Evolutionary conservation across 2,329 filamentous ascomycete genomes (phyloP), one percentile per base, ranked within the genome.

Genomic region (Neofusicoccum cordaticola): DNA sequence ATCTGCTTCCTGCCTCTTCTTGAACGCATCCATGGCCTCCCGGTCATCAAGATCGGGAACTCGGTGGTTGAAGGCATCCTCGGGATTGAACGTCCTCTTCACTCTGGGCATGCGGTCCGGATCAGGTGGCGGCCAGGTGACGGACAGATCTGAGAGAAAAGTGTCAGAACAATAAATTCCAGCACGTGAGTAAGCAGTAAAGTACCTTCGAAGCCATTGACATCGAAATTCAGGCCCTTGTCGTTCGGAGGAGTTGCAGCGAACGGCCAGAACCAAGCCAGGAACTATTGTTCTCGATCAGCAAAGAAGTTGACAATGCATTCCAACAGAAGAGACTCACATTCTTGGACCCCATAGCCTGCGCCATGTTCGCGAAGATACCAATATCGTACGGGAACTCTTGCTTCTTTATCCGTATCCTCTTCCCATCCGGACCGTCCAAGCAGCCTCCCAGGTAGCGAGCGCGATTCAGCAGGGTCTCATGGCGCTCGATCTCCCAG

Each of bases 321-420:
- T 52, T 19, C 13, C 15, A 39, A 2, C 17, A 19, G 35, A 12
- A 17, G 12, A n/a, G 19, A 9, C 53, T 11, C 64, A 71, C 70
- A 72, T 91, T 92, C 7, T 73, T 68, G 0, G 86, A 88, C 3
- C 90, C 90, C 89, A 95, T 93, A 15, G 88, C 89, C 72, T 91
- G 88, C 15, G 84, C 83, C 73, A 94, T 82, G 74, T 96, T 96
- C 41, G 79, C 74, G 79, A 86, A 92, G 70, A 95, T 81, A 57
- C 90, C 90, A 50, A 94, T 78, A 71, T 96, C 91, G 77, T 93
- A 95, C 0, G 91, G 92, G 70, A 92, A 95, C 75, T 94, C 90
- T 70, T 93, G 85, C 62, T 82, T 84, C 65, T 84, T 81, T 48
- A 90, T 83, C 11, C 81, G 77, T 2, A 88, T 67, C 64, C 80